These are phyloP conservation scores for Fusarium sp. DNA, from an alignment of 2,329 filamentous ascomycete genomes.

Conservation along the genomic window DNA sequence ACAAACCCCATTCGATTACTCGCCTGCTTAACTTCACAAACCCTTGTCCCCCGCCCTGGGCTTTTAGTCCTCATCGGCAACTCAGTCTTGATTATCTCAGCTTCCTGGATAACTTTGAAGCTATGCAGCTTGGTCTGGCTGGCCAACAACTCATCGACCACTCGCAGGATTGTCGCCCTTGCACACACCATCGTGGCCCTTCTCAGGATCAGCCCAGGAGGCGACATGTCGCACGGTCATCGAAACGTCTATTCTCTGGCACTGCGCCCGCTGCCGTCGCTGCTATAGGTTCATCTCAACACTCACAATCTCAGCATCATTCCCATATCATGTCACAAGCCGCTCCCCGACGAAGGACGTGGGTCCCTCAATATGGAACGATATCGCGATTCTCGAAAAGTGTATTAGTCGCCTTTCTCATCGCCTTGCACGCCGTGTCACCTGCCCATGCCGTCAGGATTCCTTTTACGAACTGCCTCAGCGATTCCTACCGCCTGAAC, in stretches of 20 bases:
- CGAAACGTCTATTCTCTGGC: slow-evolving; percentile 35
- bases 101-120: slow-evolving; percentile 28
- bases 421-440: slow-evolving; percentile 55
- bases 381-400: slow-evolving; percentile 38
- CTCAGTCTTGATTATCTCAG: slow-evolving; percentile 22
- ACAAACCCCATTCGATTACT: slow-evolving; percentile 30
- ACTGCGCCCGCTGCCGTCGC: slow-evolving; percentile 38
- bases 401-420: slow-evolving; percentile 55
- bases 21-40: slow-evolving; percentile 20
- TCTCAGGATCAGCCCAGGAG: slow-evolving; percentile 28
- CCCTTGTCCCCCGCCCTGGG: slow-evolving; percentile 19
- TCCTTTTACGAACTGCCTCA: slow-evolving; percentile 87
- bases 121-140: slow-evolving; percentile 46
- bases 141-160: slow-evolving; percentile 41
- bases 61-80: slow-evolving; percentile 17
- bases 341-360: slow-evolving; percentile 25
- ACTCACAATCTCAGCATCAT: slow-evolving; percentile 22
- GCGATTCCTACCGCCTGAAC: slow-evolving; percentile 68
- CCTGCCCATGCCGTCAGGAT: slow-evolving; percentile 75
- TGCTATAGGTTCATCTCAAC: slow-evolving; percentile 24
- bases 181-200: slow-evolving; percentile 31
- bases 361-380: slow-evolving; percentile 34
- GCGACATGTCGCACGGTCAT: slow-evolving; percentile 44
- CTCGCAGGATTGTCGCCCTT: slow-evolving; percentile 33
- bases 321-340: slow-evolving; percentile 37